Conservation (phyloP, 306 rosid species). For the Astragalus membranaceus region DNA sequence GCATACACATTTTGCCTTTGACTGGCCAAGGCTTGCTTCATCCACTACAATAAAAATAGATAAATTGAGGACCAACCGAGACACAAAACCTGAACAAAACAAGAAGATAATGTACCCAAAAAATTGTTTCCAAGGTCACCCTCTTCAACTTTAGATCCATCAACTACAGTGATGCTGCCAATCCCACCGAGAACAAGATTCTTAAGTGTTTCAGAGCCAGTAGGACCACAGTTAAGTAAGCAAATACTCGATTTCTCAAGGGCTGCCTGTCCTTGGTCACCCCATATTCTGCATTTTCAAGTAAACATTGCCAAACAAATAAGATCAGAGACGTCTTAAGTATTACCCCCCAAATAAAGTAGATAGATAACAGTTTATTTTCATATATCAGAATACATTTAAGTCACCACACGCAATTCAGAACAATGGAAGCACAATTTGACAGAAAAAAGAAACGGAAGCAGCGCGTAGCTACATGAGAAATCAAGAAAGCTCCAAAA, state of each 20-base stretch:
- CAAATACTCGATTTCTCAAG: slow-evolving; percentile 84
- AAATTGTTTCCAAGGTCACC: slow-evolving; percentile 98
- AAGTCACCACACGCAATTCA: neutral
- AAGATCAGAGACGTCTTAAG: neutral
- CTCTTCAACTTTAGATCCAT: slow-evolving; percentile 82
- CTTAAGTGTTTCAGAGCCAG: slow-evolving; percentile 91
- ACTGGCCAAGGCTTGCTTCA: slow-evolving; percentile 74
- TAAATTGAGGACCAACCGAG: slow-evolving; percentile 7
- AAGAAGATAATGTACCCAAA: slow-evolving; percentile 48
- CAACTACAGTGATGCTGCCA: slow-evolving; percentile 94
- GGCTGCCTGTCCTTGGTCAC: slow-evolving; percentile 75
- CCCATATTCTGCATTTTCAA: slow-evolving; percentile 68
- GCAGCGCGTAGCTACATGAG: neutral
- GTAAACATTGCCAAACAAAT: neutral
- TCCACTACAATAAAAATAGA: slow-evolving; percentile 46
- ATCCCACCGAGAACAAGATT: slow-evolving; percentile 96
- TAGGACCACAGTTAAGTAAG: slow-evolving; percentile 91
- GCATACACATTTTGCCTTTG: slow-evolving; percentile 88
- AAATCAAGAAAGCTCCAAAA: neutral
- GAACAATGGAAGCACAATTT: neutral
- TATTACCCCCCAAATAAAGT: neutral
- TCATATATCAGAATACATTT: neutral
- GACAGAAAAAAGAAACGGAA: neutral
- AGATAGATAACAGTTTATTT: neutral
- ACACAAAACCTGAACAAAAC: neutral